Evolutionary conservation across 257 asterid species (phyloP), one percentile per base, ranked within the genome.

Genomic region (Scutellaria barbata): DNA sequence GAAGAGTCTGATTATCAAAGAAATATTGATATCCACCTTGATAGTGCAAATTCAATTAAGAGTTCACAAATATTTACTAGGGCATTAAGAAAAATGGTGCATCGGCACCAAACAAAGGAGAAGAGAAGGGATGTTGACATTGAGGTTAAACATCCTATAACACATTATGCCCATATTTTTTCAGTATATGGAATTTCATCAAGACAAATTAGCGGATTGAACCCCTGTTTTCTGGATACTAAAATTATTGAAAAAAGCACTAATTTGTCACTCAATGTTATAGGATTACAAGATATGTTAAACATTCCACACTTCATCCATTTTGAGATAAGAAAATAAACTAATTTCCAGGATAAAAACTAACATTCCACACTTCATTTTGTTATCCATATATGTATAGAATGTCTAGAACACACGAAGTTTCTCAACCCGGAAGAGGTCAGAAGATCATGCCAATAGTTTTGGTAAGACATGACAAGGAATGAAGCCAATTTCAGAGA

Each of bases 341-440:
- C 41, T 55, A 60, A 78, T 66, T 42, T 57, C 72, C 35, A 46
- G 50, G 53, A 69, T 22, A 51, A 13, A 48, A 70, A 46, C 20
- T 51, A 51, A 58, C n/a, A n/a, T n/a, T n/a, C n/a, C n/a, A n/a
- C n/a, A n/a, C n/a, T n/a, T n/a, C n/a, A 59, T 53, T 58, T 17
- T 61, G 58, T 30, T 40, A 62, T 63, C 33, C 61, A 46, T 39
- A 54, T 65, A 47, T 66, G 57, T 25, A 45, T 65, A 55, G 67
- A 52, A 65, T 43, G 47, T 76, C 69, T 42, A 68, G 13, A 63
- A 58, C 25, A 20, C 53, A 66, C 10, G 65, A 57, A 48, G 72
- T 66, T 62, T 57, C 59, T 69, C 71, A 68, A 41, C 58, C 72
- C 30, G n/a, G 30, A 58, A 53, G 55, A 63, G 72, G 30, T 41